Evolutionary conservation across 768 basidiomycete species (phyloP).

Genomic region (Saitozyma sp.): DNA sequence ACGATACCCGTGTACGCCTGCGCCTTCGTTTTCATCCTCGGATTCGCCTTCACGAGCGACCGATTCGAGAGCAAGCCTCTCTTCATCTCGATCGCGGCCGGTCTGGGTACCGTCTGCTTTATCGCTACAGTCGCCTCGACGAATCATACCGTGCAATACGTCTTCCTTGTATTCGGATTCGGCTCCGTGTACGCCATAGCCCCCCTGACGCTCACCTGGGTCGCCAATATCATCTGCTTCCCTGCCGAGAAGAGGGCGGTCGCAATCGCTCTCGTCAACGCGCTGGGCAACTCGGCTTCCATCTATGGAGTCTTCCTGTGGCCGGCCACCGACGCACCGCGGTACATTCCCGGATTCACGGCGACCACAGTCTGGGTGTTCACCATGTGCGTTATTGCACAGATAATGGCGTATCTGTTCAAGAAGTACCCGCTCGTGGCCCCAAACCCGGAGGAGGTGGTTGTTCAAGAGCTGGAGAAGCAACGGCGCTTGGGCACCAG

Average conservation of each 20-base stretch:
- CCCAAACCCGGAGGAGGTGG: background rate
- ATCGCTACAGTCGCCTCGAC: constrained; percentile 23
- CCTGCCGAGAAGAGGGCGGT: constrained; percentile 36
- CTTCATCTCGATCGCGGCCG: constrained; percentile 25
- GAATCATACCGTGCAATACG: constrained; percentile 35
- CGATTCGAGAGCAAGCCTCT: constrained; percentile 34
- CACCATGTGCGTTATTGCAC: constrained; percentile 13
- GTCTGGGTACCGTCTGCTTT: constrained; percentile 22
- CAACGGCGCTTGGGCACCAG: no score
- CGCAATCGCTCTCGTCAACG: constrained; percentile 34
- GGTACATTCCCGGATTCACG: constrained; percentile 43
- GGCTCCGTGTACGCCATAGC: constrained; percentile 31
- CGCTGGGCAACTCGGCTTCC: constrained; percentile 9
- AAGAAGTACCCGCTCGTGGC: constrained; percentile 22
- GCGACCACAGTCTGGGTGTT: constrained; percentile 21
- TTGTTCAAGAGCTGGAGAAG: no score
- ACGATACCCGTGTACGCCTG: constrained; percentile 44
- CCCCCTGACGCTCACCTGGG: constrained; percentile 34
- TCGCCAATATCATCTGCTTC: constrained; percentile 27
- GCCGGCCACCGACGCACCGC: constrained; percentile 21
- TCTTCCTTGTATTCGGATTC: constrained; percentile 37
- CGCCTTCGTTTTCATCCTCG: constrained; percentile 24
- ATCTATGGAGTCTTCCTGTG: constrained; percentile 38
- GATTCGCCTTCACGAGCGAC: constrained; percentile 36
- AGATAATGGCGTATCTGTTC: constrained; percentile 14